A percentile compares a stretch with the other conserved stretches of the same genome.
These are phyloP conservation scores for Tillandsia fasciculata DNA, from an alignment of 176 grass and related monocot genomes.

Conservation along the genomic window DNA sequence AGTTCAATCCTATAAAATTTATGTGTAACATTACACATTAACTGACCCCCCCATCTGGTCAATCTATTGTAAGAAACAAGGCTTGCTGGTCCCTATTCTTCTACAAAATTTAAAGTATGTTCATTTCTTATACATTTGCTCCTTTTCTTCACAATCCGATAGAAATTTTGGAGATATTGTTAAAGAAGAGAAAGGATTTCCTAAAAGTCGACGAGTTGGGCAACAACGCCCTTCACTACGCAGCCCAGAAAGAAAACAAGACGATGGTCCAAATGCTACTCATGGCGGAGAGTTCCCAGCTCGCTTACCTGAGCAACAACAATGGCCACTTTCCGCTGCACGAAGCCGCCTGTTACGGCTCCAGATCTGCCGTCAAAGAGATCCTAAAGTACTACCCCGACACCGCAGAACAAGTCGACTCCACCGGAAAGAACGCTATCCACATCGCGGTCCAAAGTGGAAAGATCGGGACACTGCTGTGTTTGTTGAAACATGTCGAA, in stretches of 20 bases:
- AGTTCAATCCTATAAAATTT: too few relatives aligned
- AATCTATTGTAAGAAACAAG: too few relatives aligned
- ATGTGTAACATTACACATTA: too few relatives aligned
- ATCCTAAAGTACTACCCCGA: constrained; percentile 41
- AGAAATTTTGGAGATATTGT: constrained; percentile 49
- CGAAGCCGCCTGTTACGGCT: constrained; percentile 34
- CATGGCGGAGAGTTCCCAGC: constrained; percentile 14
- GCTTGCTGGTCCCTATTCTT: not conserved
- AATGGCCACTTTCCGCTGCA: constrained; percentile 29
- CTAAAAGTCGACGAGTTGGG: constrained; percentile 24
- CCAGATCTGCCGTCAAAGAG: constrained; percentile 28
- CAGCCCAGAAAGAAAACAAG: constrained; percentile 40
- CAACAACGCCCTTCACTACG: constrained; percentile 63
- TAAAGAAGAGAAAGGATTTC: constrained; percentile 13
- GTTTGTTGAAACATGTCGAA: constrained; percentile 27
- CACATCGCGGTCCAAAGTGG: constrained; percentile 32
- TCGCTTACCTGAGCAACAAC: constrained; percentile 25
- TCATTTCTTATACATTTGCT: not conserved
- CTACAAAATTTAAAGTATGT: not conserved
- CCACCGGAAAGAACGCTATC: constrained; percentile 27
- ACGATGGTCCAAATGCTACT: constrained; percentile 38
- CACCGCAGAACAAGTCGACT: constrained; percentile 31
- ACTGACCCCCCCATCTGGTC: too few relatives aligned
- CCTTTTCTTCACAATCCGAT: not conserved
- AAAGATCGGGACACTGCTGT: constrained; percentile 27